Conservation (phyloP, 1,139 yeast genomes). For the Debaryomycetaceae sp. region DNA sequence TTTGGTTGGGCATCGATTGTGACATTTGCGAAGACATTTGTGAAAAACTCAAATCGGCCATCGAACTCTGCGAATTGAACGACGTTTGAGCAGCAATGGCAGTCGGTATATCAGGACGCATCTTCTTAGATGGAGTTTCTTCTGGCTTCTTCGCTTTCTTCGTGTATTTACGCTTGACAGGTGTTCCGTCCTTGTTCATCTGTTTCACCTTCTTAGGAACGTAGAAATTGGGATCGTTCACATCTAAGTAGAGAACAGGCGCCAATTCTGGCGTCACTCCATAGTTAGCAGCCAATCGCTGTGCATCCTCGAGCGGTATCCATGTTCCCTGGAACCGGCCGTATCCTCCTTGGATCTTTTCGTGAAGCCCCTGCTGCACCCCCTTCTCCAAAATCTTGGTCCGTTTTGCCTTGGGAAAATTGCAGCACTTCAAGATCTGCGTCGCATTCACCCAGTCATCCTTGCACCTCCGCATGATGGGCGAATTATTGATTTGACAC, state of each 20-base stretch:
- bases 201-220: constrained; percentile 49
- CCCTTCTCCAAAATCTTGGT: constrained; percentile 90
- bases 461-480: constrained; percentile 86
- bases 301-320: constrained; percentile 75
- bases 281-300: constrained; percentile 49
- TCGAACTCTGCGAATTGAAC: constrained; percentile 3
- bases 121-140: constrained; percentile 38
- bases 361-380: constrained; percentile 82
- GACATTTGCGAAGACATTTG: constrained; percentile 14
- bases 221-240: constrained; percentile 45
- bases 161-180: constrained; percentile 42
- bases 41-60: constrained; percentile 6
- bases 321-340: constrained; percentile 98
- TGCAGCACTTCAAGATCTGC: constrained; percentile 89
- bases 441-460: constrained; percentile 99
- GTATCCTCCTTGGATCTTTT: constrained; percentile 95
- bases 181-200: constrained; percentile 40
- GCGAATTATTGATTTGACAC: constrained; percentile 72
- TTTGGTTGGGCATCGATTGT: constrained; percentile 8
- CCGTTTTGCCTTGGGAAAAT: constrained; percentile 90
- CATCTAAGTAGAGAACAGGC: constrained; percentile 49
- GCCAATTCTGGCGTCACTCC: constrained; percentile 55
- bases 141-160: constrained; percentile 36
- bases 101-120: constrained; percentile 17
- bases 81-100: constrained; percentile 6